Evolutionary conservation across 768 basidiomycete species (phyloP).

Genomic region (Hydnum rufescens): DNA sequence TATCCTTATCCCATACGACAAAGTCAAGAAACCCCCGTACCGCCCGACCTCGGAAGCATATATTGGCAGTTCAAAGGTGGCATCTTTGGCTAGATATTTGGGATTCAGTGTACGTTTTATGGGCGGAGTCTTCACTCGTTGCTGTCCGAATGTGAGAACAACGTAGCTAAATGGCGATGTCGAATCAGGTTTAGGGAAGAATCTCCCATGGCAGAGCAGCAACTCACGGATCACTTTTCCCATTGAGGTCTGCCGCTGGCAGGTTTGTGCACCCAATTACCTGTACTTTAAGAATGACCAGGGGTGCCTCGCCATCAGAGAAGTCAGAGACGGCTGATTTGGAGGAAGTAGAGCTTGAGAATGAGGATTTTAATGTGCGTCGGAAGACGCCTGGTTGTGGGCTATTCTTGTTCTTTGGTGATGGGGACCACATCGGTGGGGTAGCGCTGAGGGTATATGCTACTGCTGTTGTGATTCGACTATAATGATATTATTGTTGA

Average conservation of each 20-base stretch:
- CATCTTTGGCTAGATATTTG: constrained; percentile 2
- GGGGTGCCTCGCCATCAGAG: constrained; percentile 2
- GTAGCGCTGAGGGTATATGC: no score
- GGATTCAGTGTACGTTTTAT: constrained; percentile 2
- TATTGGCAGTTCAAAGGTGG: constrained; percentile 8
- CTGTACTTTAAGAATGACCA: constrained; percentile 4
- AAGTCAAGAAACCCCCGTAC: constrained; percentile 3
- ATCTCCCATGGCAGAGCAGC: neutral
- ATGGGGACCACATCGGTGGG: no score
- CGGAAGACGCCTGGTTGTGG: no score
- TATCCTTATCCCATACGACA: constrained; percentile 9
- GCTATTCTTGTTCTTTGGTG: no score
- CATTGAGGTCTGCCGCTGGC: constrained; percentile 5
- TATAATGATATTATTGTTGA: no score
- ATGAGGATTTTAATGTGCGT: neutral
- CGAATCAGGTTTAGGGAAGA: neutral
- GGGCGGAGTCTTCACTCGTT: constrained; percentile 3
- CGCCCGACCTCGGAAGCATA: neutral
- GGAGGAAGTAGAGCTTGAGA: neutral
- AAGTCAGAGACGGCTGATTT: neutral
- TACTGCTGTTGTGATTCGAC: no score
- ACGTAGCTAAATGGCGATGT: constrained; percentile 3
- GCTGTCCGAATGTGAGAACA: neutral
- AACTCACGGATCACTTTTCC: constrained; percentile 8
- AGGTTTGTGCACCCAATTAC: constrained; percentile 3